Conservation (phyloP, 2,329 filamentous ascomycete genomes). For the Camillea tinctor region DNA sequence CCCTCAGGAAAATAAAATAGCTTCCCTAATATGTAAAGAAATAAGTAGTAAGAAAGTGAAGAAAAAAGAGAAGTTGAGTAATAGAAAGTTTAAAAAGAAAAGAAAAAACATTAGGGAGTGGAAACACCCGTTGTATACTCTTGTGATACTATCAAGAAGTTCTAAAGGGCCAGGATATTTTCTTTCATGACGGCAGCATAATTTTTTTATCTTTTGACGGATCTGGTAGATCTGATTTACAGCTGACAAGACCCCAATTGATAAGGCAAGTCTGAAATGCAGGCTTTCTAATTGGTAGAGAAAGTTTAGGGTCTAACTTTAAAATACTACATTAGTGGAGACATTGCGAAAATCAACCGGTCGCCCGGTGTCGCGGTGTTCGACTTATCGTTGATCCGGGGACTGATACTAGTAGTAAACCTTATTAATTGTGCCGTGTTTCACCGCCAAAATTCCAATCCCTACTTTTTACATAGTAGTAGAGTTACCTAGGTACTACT, state of each 20-base stretch:
- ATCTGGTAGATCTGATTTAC: neutral
- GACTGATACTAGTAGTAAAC: too few species aligned
- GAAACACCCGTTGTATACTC: too few species aligned
- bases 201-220: constrained; percentile 15
- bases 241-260: constrained; percentile 1
- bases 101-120: too few species aligned
- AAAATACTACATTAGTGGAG: neutral
- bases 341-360: too few species aligned
- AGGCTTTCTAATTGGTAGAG: neutral
- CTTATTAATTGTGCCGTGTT: neutral
- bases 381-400: too few species aligned
- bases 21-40: neutral
- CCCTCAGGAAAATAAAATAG: neutral
- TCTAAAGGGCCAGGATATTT: neutral
- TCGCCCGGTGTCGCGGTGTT: too few species aligned
- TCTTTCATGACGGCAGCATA: constrained; percentile 25
- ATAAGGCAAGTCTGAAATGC: neutral
- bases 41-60: neutral
- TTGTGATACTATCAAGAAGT: neutral
- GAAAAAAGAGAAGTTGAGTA: neutral
- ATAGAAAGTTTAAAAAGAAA: too few species aligned
- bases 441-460: neutral
- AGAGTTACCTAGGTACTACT: too few species aligned
- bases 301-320: neutral
- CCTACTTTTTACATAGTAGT: too few species aligned